These are phyloP conservation scores for sorghum (Sorghum bicolor) DNA, from an alignment of 176 grass and related monocot genomes.

Conservation along the genomic window Sorghum_bicolor_NCBIv3 NC_012870.2:75005501-75006000, in stretches of 20 bases:
- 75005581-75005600: slow-evolving; percentile 52
- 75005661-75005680: slow-evolving; percentile 14
- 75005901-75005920: slow-evolving; percentile 13
- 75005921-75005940: slow-evolving; percentile 9
- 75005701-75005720: background rate
- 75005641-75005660: slow-evolving; percentile 22
- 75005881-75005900: background rate
- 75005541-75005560: slow-evolving; percentile 78
- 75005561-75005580: slow-evolving; percentile 57
- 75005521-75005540: slow-evolving; percentile 61
- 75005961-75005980: background rate
- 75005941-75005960: background rate
- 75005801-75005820: background rate
- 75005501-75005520: slow-evolving; percentile 59
- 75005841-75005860: slow-evolving; percentile 20
- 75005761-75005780: background rate
- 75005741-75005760: background rate
- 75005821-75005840: slow-evolving; percentile 10
- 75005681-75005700: background rate
- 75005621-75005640: slow-evolving; percentile 64
- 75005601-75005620: slow-evolving; percentile 64
- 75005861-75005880: background rate
- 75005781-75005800: background rate
- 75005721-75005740: slow-evolving; percentile 17
- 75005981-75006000: slow-evolving; percentile 6